Evolutionary conservation across 352 stramenopile genomes (phyloP).

Genomic region (Saprolegnia parasitica): DNA sequence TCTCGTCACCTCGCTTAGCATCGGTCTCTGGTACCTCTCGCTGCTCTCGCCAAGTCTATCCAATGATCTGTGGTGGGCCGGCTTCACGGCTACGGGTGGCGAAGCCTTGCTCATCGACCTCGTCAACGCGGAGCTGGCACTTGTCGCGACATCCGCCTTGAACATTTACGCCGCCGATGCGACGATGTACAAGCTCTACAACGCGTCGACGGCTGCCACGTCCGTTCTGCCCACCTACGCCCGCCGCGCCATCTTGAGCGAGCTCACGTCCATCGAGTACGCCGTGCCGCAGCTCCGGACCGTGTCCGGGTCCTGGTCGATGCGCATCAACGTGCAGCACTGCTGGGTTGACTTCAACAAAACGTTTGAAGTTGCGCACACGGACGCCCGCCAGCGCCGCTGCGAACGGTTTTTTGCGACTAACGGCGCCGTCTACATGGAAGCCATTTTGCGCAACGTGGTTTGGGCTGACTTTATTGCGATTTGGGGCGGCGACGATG

Average conservation of each 20-base stretch:
- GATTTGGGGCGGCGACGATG: not conserved
- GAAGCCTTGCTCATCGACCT: conserved; percentile 4
- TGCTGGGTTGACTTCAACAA: conserved; percentile 19
- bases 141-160: not conserved
- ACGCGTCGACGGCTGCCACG: not conserved
- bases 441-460: conserved; percentile 8
- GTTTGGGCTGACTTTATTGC: not conserved
- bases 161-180: not conserved
- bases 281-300: not conserved
- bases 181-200: not conserved
- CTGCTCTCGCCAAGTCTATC: not conserved
- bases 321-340: conserved; percentile 5
- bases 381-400: not conserved
- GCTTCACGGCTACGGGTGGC: not conserved
- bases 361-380: conserved; percentile 19
- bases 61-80: conserved; percentile 16
- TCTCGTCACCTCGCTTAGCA: not conserved
- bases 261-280: conserved; percentile 13
- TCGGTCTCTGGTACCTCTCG: not conserved
- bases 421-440: conserved; percentile 17
- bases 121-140: not conserved
- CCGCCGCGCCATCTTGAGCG: not conserved
- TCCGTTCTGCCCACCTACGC: not conserved
- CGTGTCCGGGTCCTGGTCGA: not conserved
- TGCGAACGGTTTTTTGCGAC: not conserved